These are phyloP conservation scores for Fragaria iinumae DNA, from an alignment of 306 rosid species.

Conservation along the genomic window DNA sequence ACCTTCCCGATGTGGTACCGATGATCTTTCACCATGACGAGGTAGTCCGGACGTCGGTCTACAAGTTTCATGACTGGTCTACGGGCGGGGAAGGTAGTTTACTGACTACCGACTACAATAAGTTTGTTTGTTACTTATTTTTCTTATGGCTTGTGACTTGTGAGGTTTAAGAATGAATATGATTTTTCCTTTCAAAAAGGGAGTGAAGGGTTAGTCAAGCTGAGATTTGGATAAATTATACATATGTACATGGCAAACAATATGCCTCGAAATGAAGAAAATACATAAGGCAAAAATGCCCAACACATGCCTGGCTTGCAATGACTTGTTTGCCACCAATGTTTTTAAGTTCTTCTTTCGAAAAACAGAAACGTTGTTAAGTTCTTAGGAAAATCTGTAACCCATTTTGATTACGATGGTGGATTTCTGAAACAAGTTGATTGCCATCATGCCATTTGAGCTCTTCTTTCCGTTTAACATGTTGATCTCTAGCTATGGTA, in stretches of 20 bases:
- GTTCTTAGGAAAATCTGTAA: conserved; percentile 49
- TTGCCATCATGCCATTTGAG: conserved; percentile 34
- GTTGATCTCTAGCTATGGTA: conserved; percentile 43
- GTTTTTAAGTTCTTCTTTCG: no score
- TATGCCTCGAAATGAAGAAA: not conserved
- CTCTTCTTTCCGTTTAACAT: conserved; percentile 63
- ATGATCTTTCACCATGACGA: no score
- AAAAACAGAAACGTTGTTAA: conserved; percentile 23
- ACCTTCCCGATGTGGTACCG: no score
- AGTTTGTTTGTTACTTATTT: no score
- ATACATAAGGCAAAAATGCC: not conserved
- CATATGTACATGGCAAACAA: not conserved
- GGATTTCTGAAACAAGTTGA: conserved; percentile 61
- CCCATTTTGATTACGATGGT: conserved; percentile 48
- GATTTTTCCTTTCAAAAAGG: no score
- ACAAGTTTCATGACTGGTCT: no score
- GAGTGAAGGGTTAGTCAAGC: no score
- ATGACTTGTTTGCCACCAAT: conserved; percentile 46
- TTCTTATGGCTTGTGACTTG: no score
- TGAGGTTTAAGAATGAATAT: no score
- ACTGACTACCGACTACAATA: no score
- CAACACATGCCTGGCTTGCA: conserved; percentile 37
- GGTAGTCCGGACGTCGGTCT: no score
- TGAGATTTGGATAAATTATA: not conserved
- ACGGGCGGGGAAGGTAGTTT: no score